A percentile compares a stretch with the other conserved stretches of the same genome.
phyloP scores from a whole-genome alignment of 192 early-diverging fungal genomes.

The Endogone sp. region DNA sequence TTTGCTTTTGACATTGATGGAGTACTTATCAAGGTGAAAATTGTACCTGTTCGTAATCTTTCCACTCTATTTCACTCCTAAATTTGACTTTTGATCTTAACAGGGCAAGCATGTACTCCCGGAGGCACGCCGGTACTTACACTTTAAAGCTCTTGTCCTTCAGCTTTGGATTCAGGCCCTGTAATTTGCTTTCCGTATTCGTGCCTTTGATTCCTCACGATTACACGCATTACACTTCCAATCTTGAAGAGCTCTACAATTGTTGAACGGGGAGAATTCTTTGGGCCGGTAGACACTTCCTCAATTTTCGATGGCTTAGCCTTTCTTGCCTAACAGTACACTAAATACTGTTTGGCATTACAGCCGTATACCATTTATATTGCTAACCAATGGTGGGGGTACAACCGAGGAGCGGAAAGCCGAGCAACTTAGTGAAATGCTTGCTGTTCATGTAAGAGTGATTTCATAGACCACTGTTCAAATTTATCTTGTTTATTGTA shows the following conservation, averaged over 20 bases:
- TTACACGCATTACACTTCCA: neutral
- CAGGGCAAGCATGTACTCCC: conserved; percentile 67
- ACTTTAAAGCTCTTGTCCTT: neutral
- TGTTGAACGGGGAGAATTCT: conserved; percentile 58
- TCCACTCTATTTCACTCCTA: neutral
- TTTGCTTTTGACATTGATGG: conserved; percentile 80
- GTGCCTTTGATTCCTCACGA: neutral
- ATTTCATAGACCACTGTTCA: too few species aligned
- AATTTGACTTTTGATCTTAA: neutral
- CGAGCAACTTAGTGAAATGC: conserved; percentile 48
- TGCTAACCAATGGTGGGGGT: conserved; percentile 90
- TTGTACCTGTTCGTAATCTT: neutral
- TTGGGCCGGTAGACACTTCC: conserved; percentile 25
- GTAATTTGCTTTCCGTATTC: too few species aligned
- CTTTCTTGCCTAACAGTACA: neutral
- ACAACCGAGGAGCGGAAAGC: conserved; percentile 73
- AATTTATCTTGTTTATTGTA: too few species aligned
- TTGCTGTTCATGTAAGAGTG: conserved; percentile 44
- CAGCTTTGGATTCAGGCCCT: too few species aligned
- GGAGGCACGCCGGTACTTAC: conserved; percentile 43
- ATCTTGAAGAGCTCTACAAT: conserved; percentile 49
- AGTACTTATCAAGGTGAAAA: conserved; percentile 71
- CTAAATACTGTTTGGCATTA: conserved; percentile 1
- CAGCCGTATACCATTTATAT: conserved; percentile 68
- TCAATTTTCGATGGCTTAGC: neutral